Percentiles rank a stretch among this genome's conserved stretches.
Conservation (phyloP, 441 rosid genomes). For the Manihot esculenta region DNA sequence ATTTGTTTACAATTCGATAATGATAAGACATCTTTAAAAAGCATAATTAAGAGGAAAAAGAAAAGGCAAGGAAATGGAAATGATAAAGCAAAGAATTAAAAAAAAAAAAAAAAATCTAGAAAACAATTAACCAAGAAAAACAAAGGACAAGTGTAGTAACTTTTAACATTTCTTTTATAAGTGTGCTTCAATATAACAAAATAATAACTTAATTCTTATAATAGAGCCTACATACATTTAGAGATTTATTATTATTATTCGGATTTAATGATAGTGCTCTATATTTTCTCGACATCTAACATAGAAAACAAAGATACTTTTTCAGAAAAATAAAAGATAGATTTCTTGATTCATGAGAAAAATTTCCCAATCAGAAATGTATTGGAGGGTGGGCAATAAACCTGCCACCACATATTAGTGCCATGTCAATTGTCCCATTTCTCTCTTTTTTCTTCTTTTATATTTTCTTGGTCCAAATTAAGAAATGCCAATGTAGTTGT, state of each 20-base stretch:
- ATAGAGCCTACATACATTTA: background rate
- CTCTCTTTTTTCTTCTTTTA: background rate
- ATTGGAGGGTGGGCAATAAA: constrained; percentile 11
- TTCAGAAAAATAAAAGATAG: constrained; percentile 8
- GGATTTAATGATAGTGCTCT: background rate
- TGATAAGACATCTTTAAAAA: too few relatives aligned
- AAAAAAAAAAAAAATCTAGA: background rate
- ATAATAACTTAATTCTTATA: background rate
- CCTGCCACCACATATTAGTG: background rate
- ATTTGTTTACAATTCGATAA: too few relatives aligned
- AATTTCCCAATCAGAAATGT: constrained; percentile 20
- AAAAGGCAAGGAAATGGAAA: too few relatives aligned
- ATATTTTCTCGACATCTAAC: constrained; percentile 24
- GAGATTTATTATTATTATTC: background rate
- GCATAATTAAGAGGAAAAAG: too few relatives aligned
- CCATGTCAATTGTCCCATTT: background rate
- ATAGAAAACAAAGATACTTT: constrained; percentile 15
- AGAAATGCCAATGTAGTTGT: constrained; percentile 1
- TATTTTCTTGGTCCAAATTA: background rate
- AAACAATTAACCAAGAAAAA: background rate
- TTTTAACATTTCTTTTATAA: background rate
- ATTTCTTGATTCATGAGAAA: constrained; percentile 27
- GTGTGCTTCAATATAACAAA: constrained; percentile 4
- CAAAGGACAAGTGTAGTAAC: background rate
- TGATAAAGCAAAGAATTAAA: too few relatives aligned